These are phyloP conservation scores for Mycena amicta DNA, from an alignment of 768 basidiomycete genomes.

Conservation along the genomic window DNA sequence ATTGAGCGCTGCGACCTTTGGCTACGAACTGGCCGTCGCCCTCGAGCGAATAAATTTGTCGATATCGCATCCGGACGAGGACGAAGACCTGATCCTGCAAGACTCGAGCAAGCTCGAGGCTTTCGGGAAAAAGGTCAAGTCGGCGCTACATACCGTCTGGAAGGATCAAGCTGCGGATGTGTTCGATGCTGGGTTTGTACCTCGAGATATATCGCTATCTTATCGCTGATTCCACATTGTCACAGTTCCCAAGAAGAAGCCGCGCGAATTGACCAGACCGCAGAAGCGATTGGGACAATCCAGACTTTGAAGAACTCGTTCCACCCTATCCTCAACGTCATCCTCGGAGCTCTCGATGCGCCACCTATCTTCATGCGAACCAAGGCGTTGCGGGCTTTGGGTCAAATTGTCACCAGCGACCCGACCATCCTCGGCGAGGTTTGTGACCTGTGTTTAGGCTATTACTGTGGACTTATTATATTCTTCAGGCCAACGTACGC, in stretches of 20 bases:
- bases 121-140: slow-evolving; percentile 62
- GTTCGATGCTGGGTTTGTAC: slow-evolving; percentile 83
- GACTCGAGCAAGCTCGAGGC: slow-evolving; percentile 41
- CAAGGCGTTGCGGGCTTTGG: slow-evolving; percentile 88
- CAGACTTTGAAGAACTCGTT: slow-evolving; percentile 81
- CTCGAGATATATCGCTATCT: slow-evolving; percentile 21
- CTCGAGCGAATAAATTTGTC: slow-evolving; percentile 59
- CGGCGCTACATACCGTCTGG: slow-evolving; percentile 74
- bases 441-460: not conserved
- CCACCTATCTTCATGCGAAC: slow-evolving; percentile 91
- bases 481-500: slow-evolving; percentile 69
- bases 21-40: slow-evolving; percentile 77
- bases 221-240: not conserved
- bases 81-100: slow-evolving; percentile 48
- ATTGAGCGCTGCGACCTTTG: slow-evolving; percentile 75
- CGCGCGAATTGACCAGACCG: slow-evolving; percentile 63
- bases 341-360: slow-evolving; percentile 80
- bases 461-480: slow-evolving; percentile 5
- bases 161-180: slow-evolving; percentile 68
- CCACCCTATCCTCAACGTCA: slow-evolving; percentile 78
- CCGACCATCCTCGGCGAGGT: slow-evolving; percentile 79
- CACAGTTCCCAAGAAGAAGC: slow-evolving; percentile 73
- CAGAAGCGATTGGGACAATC: slow-evolving; percentile 76
- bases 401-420: slow-evolving; percentile 88
- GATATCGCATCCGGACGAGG: slow-evolving; percentile 48